Evolutionary conservation across 2,329 filamentous ascomycete genomes (phyloP).

Genomic region (Seiridium unicorne): DNA sequence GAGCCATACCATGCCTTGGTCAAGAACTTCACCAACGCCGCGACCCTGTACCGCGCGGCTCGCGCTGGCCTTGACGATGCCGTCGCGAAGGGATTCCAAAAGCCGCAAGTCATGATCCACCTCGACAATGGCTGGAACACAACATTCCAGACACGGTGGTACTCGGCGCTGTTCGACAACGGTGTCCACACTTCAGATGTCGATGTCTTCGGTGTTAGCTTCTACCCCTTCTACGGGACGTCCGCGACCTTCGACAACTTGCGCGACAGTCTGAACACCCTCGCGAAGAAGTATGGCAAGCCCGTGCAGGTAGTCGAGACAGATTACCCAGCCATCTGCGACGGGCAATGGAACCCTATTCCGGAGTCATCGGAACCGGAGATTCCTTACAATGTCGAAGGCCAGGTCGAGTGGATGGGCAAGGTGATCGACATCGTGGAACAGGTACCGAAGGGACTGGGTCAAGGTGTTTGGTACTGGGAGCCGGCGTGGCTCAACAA

Average conservation of each 20-base stretch:
- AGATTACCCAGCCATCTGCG: slow-evolving; percentile 5
- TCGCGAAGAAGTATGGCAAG: background rate
- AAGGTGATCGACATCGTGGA: slow-evolving; percentile 3
- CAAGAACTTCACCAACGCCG: slow-evolving; percentile 27
- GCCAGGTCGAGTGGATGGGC: slow-evolving; percentile 5
- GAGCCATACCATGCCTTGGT: slow-evolving; percentile 26
- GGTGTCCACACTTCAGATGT: background rate
- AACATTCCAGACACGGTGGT: slow-evolving; percentile 5
- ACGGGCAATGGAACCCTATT: slow-evolving; percentile 1
- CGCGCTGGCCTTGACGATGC: slow-evolving; percentile 12
- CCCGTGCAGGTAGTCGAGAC: slow-evolving; percentile 5
- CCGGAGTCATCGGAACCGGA: slow-evolving; percentile 5
- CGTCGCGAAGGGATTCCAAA: background rate
- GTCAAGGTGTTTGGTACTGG: slow-evolving; percentile 5
- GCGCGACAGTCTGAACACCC: background rate
- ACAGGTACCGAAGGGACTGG: background rate
- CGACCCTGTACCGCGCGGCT: slow-evolving; percentile 24
- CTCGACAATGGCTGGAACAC: slow-evolving; percentile 6
- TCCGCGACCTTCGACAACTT: slow-evolving; percentile 3
- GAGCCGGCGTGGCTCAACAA: slow-evolving; percentile 4
- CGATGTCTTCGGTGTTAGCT: slow-evolving; percentile 4
- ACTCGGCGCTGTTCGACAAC: slow-evolving; percentile 5
- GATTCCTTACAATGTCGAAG: slow-evolving; percentile 3
- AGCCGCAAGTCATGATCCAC: slow-evolving; percentile 6
- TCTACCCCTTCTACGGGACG: slow-evolving; percentile 5